Base-by-base conservation (phyloP, 2,329 filamentous ascomycete genomes). In the Curvularia spicifera region DNA sequence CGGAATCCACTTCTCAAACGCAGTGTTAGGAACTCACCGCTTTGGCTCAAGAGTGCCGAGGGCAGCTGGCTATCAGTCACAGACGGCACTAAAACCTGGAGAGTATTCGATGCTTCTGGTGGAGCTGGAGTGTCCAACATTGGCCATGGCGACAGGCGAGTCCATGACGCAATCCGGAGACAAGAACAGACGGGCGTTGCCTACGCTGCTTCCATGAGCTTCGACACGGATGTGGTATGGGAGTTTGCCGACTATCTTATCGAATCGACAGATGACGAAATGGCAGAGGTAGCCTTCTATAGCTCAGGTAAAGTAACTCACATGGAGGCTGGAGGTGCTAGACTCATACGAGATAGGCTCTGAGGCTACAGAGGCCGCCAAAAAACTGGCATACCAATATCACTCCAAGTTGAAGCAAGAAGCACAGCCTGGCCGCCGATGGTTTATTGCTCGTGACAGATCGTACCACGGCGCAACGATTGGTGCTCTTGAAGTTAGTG, bases 401-500 rank as follows among this genome's bases (percentile, higher is more conserved):
- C 89, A 84, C 65, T 78, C 53, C n/a, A 59, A 55, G 15, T 87
- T 89, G 71, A 80, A 85, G 37, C 62, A 75, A 1, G 75, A 78
- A 0, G 80, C 80, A 3, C 78, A 91, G 63, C 80, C 82, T 1
- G 73, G 81, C 47, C 81, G 89, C 2, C 80, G 79, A 0, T 81
- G 83, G 47, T 89, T 89, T 75, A 89, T 93, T 65, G 81, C 86
- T 5, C 83, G 89, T 15, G 77, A 84, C 29, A 81, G 86, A 22
- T 89, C 86, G 10, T 93, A 90, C 66, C 90, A 93, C 66, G 90
- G 90, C 5, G 87, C 83, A 28, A 91, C 89, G 0, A 72, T 93
- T 0, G 89, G 89, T 0, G 82, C 89, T 1, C 80, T 93, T 53
- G 83, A 84, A 0, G 79, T 89, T 15, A 83, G 89, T 9, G 88